Evolutionary conservation across 2,329 filamentous ascomycete genomes (phyloP), one percentile per base, ranked within the genome.

Genomic region (Xylariaceae sp.): DNA sequence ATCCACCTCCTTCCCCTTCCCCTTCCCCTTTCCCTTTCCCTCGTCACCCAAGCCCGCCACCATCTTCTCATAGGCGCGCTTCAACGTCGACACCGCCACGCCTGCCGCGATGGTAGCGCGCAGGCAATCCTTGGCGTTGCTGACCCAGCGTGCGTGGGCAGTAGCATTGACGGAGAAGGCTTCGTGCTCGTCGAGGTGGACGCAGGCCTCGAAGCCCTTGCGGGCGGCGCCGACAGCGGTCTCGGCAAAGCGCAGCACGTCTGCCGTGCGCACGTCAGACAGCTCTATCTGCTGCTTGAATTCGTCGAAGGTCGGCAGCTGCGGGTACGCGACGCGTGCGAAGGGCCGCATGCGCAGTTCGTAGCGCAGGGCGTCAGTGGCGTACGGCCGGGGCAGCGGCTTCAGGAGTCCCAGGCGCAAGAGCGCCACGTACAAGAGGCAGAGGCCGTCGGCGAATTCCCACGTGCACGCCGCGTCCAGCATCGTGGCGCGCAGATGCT

Each of bases 261-360:
- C 74, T 0, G 62, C 44, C 1, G 76, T 74, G 3, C 75, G 63
- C 5, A 70, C 69, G 14, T 77, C 75, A 0, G 74, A 66, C 65
- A 81, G 78, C 17, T 62, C 64, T 5, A 75, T 74, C n/a, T 78
- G 76, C 4, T 65, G 63, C 7, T 72, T 65, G 60, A 90, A 91
- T 12, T 87, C 83, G 6, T 85, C 83, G 60, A 84, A 89, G 0
- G 83, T 76, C 0, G 90, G 86, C 11, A 91, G 78, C 57, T 86
- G 82, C 0, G 91, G 90, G 2, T 91, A 79, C 8, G 83, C 82
- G 53, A 96, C 82, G 6, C 78, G 72, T 1, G 88, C 78, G 68
- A 96, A 96, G 0, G 92, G 91, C 67, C 89, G 90, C 91, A 96
- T 95, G 56, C 93, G 89, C 8, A 96, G 76, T 64, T 95, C 89